These are phyloP conservation scores for Hymenoscyphus repandus DNA, from an alignment of 2,329 filamentous ascomycete species.

Conservation along the genomic window DNA sequence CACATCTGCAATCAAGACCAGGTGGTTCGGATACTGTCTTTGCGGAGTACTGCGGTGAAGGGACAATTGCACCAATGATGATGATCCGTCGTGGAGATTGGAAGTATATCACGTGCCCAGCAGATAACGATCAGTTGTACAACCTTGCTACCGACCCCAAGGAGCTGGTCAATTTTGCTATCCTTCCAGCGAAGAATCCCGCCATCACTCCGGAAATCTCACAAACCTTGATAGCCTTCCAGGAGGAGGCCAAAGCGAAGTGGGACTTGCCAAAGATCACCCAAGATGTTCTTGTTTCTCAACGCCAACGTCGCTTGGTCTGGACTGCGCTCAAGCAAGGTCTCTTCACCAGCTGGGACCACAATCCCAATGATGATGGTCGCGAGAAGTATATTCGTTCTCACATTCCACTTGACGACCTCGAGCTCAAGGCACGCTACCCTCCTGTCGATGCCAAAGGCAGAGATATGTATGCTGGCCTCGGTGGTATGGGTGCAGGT, in stretches of 20 bases:
- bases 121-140: constrained; percentile 79
- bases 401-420: constrained; percentile 72
- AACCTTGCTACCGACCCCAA: constrained; percentile 63
- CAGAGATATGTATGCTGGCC: constrained; percentile 14
- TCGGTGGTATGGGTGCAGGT: constrained; percentile 12
- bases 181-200: constrained; percentile 33
- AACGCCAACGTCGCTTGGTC: constrained; percentile 72
- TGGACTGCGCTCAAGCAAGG: constrained; percentile 77
- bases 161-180: constrained; percentile 34
- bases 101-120: constrained; percentile 87
- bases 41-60: constrained; percentile 92
- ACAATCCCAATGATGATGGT: constrained; percentile 68
- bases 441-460: constrained; percentile 52
- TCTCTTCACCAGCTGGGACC: constrained; percentile 78
- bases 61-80: constrained; percentile 81
- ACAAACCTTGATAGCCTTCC: constrained; percentile 55
- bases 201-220: constrained; percentile 30
- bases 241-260: constrained; percentile 64
- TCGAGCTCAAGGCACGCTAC: constrained; percentile 71
- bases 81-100: constrained; percentile 88
- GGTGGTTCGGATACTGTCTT: constrained; percentile 78
- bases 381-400: constrained; percentile 77
- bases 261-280: constrained; percentile 83
- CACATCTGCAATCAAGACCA: constrained; percentile 64
- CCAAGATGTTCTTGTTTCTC: constrained; percentile 65